phyloP scores from a whole-genome alignment of 2,329 filamentous ascomycete genomes.

The Alternaria metachromatica region DNA sequence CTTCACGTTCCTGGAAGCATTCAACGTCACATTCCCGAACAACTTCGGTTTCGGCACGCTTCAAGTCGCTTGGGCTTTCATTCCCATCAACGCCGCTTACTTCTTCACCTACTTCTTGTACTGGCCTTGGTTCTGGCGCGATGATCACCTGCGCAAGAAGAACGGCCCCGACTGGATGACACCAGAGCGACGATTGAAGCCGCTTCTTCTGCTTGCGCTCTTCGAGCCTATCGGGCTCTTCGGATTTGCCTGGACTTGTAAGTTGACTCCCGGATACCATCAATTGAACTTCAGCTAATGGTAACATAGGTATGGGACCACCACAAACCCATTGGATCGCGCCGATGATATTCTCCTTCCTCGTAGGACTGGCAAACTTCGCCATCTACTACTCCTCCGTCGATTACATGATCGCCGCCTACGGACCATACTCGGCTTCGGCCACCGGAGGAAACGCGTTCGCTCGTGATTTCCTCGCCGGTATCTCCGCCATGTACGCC shows the following conservation, averaged over 20 bases:
- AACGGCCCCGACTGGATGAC: conserved; percentile 59
- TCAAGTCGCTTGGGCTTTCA: conserved; percentile 62
- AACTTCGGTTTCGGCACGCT: conserved; percentile 66
- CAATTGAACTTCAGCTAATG: not conserved
- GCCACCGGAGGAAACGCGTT: conserved; percentile 79
- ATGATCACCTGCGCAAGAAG: conserved; percentile 46
- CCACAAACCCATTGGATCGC: conserved; percentile 69
- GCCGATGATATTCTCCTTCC: conserved; percentile 67
- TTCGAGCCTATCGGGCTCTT: conserved; percentile 71
- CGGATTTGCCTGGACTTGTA: conserved; percentile 71
- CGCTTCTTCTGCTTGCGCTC: conserved; percentile 65
- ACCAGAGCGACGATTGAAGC: conserved; percentile 67
- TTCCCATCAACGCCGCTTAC: conserved; percentile 65
- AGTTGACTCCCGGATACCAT: not conserved
- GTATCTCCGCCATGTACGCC: conserved; percentile 71
- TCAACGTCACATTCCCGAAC: conserved; percentile 69
- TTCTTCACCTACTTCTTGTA: conserved; percentile 67
- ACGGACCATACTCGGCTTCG: conserved; percentile 74
- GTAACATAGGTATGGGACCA: conserved; percentile 57
- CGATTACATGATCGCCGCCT: conserved; percentile 78
- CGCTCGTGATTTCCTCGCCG: conserved; percentile 74
- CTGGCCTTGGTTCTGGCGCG: conserved; percentile 56
- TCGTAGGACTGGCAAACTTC: conserved; percentile 74
- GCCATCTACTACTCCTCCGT: conserved; percentile 77
- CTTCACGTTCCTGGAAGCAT: conserved; percentile 78